phyloP scores from a whole-genome alignment of 192 early-diverging fungal species.

The Backusella parvicylindrica region DNA sequence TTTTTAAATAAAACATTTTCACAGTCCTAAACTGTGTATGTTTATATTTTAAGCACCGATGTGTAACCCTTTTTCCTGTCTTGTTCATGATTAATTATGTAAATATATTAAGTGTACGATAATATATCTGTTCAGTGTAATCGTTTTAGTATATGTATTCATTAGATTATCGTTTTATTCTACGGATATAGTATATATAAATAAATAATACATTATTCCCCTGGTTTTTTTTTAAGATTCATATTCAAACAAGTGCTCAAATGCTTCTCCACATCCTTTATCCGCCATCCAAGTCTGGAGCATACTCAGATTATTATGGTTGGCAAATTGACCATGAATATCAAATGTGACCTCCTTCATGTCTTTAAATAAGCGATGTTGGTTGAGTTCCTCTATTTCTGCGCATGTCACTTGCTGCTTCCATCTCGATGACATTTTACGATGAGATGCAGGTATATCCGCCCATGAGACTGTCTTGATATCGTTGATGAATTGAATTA shows the following conservation, averaged over 20 bases:
- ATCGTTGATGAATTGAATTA: slow-evolving; percentile 15
- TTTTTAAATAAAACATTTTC: neutral
- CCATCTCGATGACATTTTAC: slow-evolving; percentile 19
- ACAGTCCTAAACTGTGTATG: neutral
- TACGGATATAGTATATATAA: no score
- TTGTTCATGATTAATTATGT: no score
- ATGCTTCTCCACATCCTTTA: slow-evolving; percentile 10
- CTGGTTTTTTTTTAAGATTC: neutral
- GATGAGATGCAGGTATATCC: slow-evolving; percentile 17
- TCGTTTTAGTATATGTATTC: no score
- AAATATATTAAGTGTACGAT: no score
- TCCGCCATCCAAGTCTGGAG: slow-evolving; percentile 14
- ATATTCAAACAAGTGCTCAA: slow-evolving; percentile 23
- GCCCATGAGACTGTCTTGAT: slow-evolving; percentile 28
- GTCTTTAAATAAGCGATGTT: neutral
- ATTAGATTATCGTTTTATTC: no score
- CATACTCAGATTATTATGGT: slow-evolving; percentile 19
- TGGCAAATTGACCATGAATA: slow-evolving; percentile 12
- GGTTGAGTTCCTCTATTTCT: neutral
- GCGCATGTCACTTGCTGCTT: neutral
- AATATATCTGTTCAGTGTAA: no score
- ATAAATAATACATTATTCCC: no score
- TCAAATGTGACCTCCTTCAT: slow-evolving; percentile 30
- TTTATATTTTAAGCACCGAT: no score
- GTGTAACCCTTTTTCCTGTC: no score